Evolutionary conservation across 192 early-diverging fungal species (phyloP).

Genomic region (Coemansia sp.): DNA sequence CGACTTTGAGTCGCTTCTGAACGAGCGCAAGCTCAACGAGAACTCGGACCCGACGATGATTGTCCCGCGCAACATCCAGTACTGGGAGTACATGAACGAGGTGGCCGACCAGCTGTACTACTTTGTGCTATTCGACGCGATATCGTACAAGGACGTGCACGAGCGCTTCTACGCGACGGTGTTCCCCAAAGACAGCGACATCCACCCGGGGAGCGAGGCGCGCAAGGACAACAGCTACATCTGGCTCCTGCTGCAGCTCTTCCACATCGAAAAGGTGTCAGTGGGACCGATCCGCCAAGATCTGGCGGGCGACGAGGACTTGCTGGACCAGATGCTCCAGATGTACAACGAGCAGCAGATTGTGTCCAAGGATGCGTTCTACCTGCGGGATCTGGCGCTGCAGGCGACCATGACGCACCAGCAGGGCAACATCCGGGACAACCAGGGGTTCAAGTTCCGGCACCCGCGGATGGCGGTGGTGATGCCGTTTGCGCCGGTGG

Average conservation of each 20-base stretch:
- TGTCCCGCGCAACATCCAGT: slow-evolving; percentile 65
- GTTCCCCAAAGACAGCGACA: slow-evolving; percentile 56
- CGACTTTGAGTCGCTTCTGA: slow-evolving; percentile 53
- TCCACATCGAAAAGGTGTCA: slow-evolving; percentile 65
- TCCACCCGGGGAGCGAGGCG: slow-evolving; percentile 38
- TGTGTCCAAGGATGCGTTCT: slow-evolving; percentile 69
- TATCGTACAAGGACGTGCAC: slow-evolving; percentile 60
- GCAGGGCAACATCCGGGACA: slow-evolving; percentile 62
- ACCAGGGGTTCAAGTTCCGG: slow-evolving; percentile 67
- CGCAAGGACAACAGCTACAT: slow-evolving; percentile 73
- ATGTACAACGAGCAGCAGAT: slow-evolving; percentile 77
- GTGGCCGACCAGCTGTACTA: slow-evolving; percentile 74
- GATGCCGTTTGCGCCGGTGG: slow-evolving; percentile 57
- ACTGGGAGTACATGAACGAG: slow-evolving; percentile 75
- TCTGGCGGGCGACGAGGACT: slow-evolving; percentile 66
- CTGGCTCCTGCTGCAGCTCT: slow-evolving; percentile 70
- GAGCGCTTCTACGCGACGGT: slow-evolving; percentile 58
- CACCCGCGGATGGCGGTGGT: slow-evolving; percentile 66
- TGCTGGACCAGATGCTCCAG: slow-evolving; percentile 66
- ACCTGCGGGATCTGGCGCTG: slow-evolving; percentile 70
- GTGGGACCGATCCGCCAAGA: slow-evolving; percentile 62
- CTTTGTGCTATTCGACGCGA: slow-evolving; percentile 60
- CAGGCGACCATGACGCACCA: slow-evolving; percentile 70
- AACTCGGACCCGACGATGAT: slow-evolving; percentile 58
- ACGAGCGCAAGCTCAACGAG: slow-evolving; percentile 35